Conservation (phyloP, 192 early-diverging fungal genomes). For the Coemansia sp. region DNA sequence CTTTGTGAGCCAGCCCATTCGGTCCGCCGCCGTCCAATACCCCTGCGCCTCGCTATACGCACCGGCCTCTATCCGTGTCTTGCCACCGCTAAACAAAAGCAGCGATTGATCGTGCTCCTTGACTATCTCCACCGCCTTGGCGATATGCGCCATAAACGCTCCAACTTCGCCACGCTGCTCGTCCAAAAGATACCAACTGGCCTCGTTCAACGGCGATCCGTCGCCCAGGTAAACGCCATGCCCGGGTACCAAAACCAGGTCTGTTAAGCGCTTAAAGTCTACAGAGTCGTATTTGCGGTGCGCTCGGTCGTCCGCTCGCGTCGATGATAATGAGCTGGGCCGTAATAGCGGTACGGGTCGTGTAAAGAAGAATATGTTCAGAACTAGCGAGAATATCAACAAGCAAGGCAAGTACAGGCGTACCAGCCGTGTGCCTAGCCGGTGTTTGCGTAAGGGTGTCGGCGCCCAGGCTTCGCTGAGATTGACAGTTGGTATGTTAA, state of each 20-base stretch:
- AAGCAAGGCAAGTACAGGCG: constrained; percentile 41
- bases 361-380: constrained; percentile 58
- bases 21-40: constrained; percentile 56
- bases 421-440: constrained; percentile 31
- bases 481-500: constrained; percentile 58
- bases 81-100: constrained; percentile 57
- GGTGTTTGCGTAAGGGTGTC: constrained; percentile 53
- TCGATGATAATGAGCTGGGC: constrained; percentile 33
- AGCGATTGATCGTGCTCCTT: constrained; percentile 45
- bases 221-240: constrained; percentile 55
- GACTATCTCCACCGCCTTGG: constrained; percentile 44
- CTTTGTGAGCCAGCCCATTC: constrained; percentile 47
- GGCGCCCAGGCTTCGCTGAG: constrained; percentile 51
- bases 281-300: constrained; percentile 23
- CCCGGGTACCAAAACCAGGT: constrained; percentile 54
- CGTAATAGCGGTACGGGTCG: constrained; percentile 41
- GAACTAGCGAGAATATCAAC: constrained; percentile 40
- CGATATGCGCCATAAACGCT: constrained; percentile 54
- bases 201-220: constrained; percentile 39
- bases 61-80: constrained; percentile 46
- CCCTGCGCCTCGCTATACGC: constrained; percentile 56
- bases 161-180: constrained; percentile 52
- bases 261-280: constrained; percentile 44
- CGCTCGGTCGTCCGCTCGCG: constrained; percentile 1
- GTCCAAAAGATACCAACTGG: constrained; percentile 49